A percentile compares a stretch with the other conserved stretches of the same genome.
These are phyloP conservation scores for Chalciporus piperatus DNA, from an alignment of 768 basidiomycete genomes.

Conservation along the genomic window DNA sequence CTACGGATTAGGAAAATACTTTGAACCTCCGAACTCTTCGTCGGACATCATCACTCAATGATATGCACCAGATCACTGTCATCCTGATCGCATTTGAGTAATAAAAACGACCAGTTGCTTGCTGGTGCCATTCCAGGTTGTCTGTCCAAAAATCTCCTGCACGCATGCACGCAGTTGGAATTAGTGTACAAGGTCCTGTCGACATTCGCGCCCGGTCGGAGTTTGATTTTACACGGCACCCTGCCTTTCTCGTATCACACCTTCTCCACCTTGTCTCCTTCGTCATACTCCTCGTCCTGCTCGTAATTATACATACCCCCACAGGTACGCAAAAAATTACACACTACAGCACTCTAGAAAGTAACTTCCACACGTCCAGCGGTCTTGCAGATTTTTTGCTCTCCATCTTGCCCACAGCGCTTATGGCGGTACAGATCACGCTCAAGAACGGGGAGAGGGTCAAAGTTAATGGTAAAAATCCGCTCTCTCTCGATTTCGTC, in stretches of 20 bases:
- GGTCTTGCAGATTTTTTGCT: slow-evolving; percentile 27
- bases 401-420: slow-evolving; percentile 14
- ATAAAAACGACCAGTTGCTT: too few species aligned
- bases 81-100: not conserved
- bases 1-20: slow-evolving; percentile 6
- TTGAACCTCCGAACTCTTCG: slow-evolving; percentile 11
- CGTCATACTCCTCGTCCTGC: slow-evolving; percentile 26
- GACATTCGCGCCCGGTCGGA: slow-evolving; percentile 36
- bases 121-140: not conserved
- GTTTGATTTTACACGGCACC: slow-evolving; percentile 32
- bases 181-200: too few species aligned
- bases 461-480: slow-evolving; percentile 76
- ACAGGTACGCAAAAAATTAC: slow-evolving; percentile 26
- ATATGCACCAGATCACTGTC: not conserved
- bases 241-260: slow-evolving; percentile 30
- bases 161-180: not conserved
- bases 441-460: slow-evolving; percentile 84
- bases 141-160: not conserved
- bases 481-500: slow-evolving; percentile 11
- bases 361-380: slow-evolving; percentile 5
- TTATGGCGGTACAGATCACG: slow-evolving; percentile 39
- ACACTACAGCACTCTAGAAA: not conserved
- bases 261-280: slow-evolving; percentile 36
- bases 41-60: not conserved
- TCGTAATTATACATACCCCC: slow-evolving; percentile 17